A percentile compares a stretch with the other conserved stretches of the same genome.
phyloP scores from a whole-genome alignment of 352 stramenopile genomes.

The Phytophthora nicotianae region DNA sequence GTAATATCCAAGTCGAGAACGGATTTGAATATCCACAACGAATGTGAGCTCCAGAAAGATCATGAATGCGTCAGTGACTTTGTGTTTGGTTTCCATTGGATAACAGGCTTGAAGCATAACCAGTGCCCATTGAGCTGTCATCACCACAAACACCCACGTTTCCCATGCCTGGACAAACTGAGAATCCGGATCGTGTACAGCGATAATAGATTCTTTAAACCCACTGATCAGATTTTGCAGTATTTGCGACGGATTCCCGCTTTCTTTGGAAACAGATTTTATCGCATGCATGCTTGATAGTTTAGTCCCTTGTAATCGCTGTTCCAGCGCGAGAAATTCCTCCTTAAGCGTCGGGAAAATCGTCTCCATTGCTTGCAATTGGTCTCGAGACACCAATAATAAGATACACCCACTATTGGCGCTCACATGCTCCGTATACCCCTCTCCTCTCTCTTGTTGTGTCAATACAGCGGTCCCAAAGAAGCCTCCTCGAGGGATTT shows the following conservation, averaged over 20 bases:
- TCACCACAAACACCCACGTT: conserved; percentile 59
- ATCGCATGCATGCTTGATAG: conserved; percentile 8
- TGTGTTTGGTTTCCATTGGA: neutral
- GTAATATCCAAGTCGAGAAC: conserved; percentile 59
- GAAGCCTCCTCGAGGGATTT: conserved; percentile 46
- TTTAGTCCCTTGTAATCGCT: conserved; percentile 48
- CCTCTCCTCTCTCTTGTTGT: conserved; percentile 47
- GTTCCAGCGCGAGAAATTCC: conserved; percentile 50
- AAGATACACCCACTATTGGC: conserved; percentile 62
- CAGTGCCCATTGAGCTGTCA: conserved; percentile 54
- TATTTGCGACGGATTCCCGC: neutral
- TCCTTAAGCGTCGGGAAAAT: conserved; percentile 55
- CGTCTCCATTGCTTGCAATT: conserved; percentile 52
- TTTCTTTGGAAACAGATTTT: neutral
- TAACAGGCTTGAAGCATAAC: conserved; percentile 65
- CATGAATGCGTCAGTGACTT: conserved; percentile 29
- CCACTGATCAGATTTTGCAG: conserved; percentile 1
- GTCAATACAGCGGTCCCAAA: conserved; percentile 53
- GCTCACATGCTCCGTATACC: conserved; percentile 57
- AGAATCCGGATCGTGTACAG: conserved; percentile 52
- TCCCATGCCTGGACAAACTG: conserved; percentile 58
- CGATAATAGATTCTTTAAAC: neutral
- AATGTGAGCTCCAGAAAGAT: conserved; percentile 52
- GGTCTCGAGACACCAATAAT: conserved; percentile 53
- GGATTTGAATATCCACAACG: conserved; percentile 57